Percentiles rank a stretch among this genome's conserved stretches.
Evolutionary conservation across 768 basidiomycete genomes (phyloP).

Genomic region (Collybia sordida): DNA sequence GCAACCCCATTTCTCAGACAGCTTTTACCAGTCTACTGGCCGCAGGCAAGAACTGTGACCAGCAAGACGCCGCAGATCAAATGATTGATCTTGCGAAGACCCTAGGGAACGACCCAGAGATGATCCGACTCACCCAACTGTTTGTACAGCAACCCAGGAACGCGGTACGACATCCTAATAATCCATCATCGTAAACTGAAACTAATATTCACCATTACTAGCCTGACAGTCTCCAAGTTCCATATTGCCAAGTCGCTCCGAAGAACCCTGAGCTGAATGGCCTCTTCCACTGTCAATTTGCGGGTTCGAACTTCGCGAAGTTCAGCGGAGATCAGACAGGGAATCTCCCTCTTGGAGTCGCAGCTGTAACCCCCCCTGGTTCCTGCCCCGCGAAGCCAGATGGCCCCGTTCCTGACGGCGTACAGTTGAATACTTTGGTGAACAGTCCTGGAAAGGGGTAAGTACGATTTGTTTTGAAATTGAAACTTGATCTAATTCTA

Average conservation of each 20-base stretch:
- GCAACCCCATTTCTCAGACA: conserved; percentile 43
- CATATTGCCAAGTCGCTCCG: conserved; percentile 51
- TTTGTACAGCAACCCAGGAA: conserved; percentile 54
- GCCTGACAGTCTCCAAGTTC: conserved; percentile 45
- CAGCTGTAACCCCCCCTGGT: conserved; percentile 39
- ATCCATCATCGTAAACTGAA: neutral
- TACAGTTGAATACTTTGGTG: conserved; percentile 38
- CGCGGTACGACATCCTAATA: conserved; percentile 30
- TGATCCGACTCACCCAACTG: conserved; percentile 45
- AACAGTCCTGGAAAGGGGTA: conserved; percentile 28
- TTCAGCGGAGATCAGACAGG: conserved; percentile 43
- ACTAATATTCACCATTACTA: conserved; percentile 13
- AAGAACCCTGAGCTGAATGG: conserved; percentile 48
- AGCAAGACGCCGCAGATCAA: conserved; percentile 46
- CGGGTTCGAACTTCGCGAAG: conserved; percentile 36
- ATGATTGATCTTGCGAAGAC: conserved; percentile 50
- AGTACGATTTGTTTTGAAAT: neutral
- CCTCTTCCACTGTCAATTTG: conserved; percentile 55
- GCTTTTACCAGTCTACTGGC: conserved; percentile 50
- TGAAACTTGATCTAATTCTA: neutral
- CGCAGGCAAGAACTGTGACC: conserved; percentile 39
- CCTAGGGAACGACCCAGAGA: conserved; percentile 38
- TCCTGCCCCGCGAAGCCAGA: conserved; percentile 44
- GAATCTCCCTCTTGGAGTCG: conserved; percentile 44
- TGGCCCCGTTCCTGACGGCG: conserved; percentile 45